Evolutionary conservation across 2,329 filamentous ascomycete species (phyloP).

Genomic region (Cercospora nicotianae): DNA sequence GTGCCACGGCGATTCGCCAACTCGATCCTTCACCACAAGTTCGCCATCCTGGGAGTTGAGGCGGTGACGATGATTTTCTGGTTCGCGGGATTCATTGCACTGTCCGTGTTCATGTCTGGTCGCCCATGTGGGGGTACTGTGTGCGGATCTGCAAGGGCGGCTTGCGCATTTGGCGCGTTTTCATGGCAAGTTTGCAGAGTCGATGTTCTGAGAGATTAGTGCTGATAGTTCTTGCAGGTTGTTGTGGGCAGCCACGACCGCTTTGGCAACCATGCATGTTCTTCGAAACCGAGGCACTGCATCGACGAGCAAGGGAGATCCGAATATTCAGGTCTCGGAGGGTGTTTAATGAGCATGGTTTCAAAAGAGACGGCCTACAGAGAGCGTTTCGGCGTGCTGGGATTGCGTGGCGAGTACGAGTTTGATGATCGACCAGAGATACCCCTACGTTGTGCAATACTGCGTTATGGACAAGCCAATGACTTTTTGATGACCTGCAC

Average conservation of each 20-base stretch:
- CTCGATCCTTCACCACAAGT: constrained; percentile 59
- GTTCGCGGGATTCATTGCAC: constrained; percentile 81
- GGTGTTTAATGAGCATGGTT: constrained; percentile 40
- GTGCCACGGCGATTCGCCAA: constrained; percentile 51
- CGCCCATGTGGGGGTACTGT: constrained; percentile 53
- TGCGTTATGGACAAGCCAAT: not conserved
- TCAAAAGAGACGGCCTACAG: constrained; percentile 7
- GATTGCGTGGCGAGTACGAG: not conserved
- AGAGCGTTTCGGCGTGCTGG: not conserved
- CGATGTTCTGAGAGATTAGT: not conserved
- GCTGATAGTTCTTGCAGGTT: constrained; percentile 42
- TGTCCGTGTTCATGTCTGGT: constrained; percentile 65
- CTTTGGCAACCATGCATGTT: constrained; percentile 51
- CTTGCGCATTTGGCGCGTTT: constrained; percentile 66
- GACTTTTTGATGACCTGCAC: not conserved
- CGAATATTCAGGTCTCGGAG: constrained; percentile 42
- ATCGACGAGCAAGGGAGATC: constrained; percentile 28
- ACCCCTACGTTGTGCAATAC: not conserved
- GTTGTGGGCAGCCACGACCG: constrained; percentile 53
- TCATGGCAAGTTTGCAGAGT: constrained; percentile 51
- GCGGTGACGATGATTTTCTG: constrained; percentile 79
- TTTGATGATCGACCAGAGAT: not conserved
- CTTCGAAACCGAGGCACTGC: constrained; percentile 40
- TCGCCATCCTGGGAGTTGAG: constrained; percentile 67
- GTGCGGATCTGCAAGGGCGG: constrained; percentile 55